Conservation (phyloP, 148 eudicot genomes). For the Chenopodium album region DNA sequence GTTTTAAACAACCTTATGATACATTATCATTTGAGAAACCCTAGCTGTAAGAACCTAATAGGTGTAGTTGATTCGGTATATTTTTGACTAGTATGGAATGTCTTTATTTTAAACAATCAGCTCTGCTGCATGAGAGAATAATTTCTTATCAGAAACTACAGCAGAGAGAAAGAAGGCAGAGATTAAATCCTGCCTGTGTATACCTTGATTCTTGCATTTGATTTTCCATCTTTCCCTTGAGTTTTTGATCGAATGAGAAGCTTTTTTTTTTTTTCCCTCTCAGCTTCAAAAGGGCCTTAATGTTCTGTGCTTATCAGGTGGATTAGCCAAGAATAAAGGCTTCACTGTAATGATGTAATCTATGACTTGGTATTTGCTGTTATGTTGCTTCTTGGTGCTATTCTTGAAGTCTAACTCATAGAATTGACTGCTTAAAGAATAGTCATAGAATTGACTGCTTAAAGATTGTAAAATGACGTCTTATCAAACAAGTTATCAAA, state of each 20-base stretch:
- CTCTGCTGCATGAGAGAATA: not conserved
- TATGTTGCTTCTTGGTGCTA: not conserved
- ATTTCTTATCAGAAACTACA: not conserved
- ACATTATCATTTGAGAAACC: not conserved
- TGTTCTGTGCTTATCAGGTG: not conserved
- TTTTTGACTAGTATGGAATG: not conserved
- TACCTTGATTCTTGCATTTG: not conserved
- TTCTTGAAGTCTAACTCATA: not conserved
- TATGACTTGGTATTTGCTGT: not conserved
- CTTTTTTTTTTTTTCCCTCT: no score
- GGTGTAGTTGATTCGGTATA: not conserved
- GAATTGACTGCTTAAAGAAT: not conserved
- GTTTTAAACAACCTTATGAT: not conserved
- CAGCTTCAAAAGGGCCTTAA: no score
- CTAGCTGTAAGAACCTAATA: not conserved
- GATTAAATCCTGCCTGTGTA: not conserved
- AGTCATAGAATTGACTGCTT: not conserved
- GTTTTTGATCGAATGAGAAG: not conserved
- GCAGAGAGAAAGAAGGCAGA: not conserved
- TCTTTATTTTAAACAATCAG: not conserved
- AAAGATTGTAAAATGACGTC: not conserved
- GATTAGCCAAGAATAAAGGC: not conserved
- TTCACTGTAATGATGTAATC: not conserved
- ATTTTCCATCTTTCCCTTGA: not conserved
- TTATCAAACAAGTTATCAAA: not conserved